These are phyloP conservation scores for Alnus glutinosa DNA, from an alignment of 306 rosid genomes.

Conservation along the genomic window DNA sequence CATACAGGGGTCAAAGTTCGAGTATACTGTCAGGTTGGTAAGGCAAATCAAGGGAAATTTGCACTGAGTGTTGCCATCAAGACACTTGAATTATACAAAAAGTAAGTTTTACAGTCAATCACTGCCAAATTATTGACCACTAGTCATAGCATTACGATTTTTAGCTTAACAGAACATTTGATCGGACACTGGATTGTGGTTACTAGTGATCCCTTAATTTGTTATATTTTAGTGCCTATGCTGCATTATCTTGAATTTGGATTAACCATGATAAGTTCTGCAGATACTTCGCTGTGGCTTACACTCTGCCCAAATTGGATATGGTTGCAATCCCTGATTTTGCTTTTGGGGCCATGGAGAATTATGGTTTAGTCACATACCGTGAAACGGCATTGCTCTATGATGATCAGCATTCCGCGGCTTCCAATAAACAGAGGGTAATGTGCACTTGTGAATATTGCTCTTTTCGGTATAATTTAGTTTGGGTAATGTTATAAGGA, in stretches of 20 bases:
- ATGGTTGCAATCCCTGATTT: slow-evolving; percentile 97
- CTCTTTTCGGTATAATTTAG: slow-evolving; percentile 19
- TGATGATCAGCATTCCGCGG: slow-evolving; percentile 90
- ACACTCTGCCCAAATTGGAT: slow-evolving; percentile 86
- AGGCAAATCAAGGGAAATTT: slow-evolving; percentile 82
- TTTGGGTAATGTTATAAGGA: slow-evolving; percentile 27
- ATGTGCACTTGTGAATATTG: slow-evolving; percentile 24
- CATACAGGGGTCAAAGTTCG: slow-evolving; percentile 80
- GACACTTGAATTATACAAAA: slow-evolving; percentile 72
- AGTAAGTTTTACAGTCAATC: slow-evolving; percentile 45
- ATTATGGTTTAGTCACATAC: slow-evolving; percentile 92
- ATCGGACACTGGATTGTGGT: slow-evolving; percentile 2
- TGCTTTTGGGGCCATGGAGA: slow-evolving; percentile 98
- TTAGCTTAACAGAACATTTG: not conserved
- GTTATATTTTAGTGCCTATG: not conserved
- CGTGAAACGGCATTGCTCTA: slow-evolving; percentile 92
- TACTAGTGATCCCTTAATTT: not conserved
- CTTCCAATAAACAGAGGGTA: slow-evolving; percentile 91
- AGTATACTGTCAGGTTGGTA: slow-evolving; percentile 88
- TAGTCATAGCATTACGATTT: slow-evolving; percentile 11
- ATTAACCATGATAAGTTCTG: slow-evolving; percentile 36
- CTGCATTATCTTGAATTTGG: slow-evolving; percentile 19
- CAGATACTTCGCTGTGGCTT: slow-evolving; percentile 90
- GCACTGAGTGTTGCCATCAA: slow-evolving; percentile 81
- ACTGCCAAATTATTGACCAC: not conserved